Evolutionary conservation across 805 yeast genomes (phyloP), one percentile per base, ranked within the genome.

Genomic region (Candida sanyiensis): DNA sequence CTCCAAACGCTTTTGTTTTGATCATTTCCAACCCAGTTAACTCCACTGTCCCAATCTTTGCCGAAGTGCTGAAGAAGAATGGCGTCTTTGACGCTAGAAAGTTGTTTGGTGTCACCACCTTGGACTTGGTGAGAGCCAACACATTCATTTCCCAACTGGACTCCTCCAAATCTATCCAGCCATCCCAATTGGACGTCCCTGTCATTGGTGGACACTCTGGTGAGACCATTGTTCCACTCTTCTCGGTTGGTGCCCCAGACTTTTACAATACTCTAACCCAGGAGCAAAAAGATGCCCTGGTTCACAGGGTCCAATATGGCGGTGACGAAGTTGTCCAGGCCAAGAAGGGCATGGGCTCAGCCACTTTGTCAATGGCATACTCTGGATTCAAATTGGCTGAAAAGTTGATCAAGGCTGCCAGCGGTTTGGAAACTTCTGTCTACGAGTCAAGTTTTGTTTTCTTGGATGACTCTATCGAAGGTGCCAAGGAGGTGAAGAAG

Each of bases 141-240:
- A 80, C 73, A 58, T 81, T 50, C 24, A 45, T 52, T 33, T 37
- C 57, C 3, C 52, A 53, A 37, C 32, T 51, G 7, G 45, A 39
- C 20, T 40, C 49, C 3, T 25, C 38, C 5, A 43, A 47, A 9
- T 30, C 37, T 5, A 16, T 50, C 5, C 38, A 44, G 20, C 42
- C 56, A 5, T 36, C 46, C 2, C 35, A 49, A 33, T 29, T 52
- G 61, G 69, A 67, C 46, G 79, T 83, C 43, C 73, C 83, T 45
- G 89, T 83, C 50, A 84, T 83, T 50, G 93, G 93, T 61, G 93
- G 93, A 52, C 93, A 83, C 72, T 81, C 89, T 40, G 90, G 89
- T 64, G 74, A 74, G 51, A 83, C 90, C 52, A 83, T 83, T 62
- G 85, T 82, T 44, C 93, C 93, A 58, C 64, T 83, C 53, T 68